Conservation (phyloP, 116 monocot species). For the Cymodocea nodosa region DNA sequence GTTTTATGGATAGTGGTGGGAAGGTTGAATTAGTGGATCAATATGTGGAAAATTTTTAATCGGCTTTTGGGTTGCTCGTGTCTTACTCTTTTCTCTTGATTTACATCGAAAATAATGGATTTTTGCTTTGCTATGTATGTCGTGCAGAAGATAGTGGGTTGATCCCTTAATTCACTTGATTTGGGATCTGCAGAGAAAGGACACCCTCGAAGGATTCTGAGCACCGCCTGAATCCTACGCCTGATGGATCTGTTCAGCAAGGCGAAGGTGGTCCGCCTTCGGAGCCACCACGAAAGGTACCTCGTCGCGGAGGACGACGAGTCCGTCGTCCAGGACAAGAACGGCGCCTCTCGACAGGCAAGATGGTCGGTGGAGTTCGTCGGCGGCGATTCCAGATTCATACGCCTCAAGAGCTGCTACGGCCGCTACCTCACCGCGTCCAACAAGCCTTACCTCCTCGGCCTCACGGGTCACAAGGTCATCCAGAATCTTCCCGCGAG, state of each 20-base stretch:
- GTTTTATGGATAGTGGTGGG: too few species aligned
- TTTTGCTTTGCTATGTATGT: too few species aligned
- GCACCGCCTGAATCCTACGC: background rate
- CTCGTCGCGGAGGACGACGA: conserved; percentile 61
- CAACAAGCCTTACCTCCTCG: conserved; percentile 57
- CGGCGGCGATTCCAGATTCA: background rate
- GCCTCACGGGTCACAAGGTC: conserved; percentile 59
- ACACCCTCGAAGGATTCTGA: background rate
- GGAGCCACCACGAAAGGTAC: conserved; percentile 70
- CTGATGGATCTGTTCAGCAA: conserved; percentile 52
- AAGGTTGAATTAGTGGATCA: too few species aligned
- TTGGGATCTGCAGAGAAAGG: too few species aligned
- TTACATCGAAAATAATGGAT: too few species aligned
- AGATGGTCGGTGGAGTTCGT: conserved; percentile 51
- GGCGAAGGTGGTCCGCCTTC: conserved; percentile 48
- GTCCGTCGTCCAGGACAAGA: conserved; percentile 54
- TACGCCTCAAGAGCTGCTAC: conserved; percentile 46
- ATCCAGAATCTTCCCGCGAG: conserved; percentile 37
- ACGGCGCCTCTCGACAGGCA: conserved; percentile 26
- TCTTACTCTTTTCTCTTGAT: too few species aligned
- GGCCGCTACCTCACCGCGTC: conserved; percentile 65
- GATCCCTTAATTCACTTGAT: too few species aligned
- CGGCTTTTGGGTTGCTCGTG: too few species aligned
- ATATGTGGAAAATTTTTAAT: too few species aligned
- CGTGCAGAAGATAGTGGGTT: too few species aligned